phyloP scores from a whole-genome alignment of 1,284 basidiomycete genomes.

The Gymnopus androsaceus region DNA sequence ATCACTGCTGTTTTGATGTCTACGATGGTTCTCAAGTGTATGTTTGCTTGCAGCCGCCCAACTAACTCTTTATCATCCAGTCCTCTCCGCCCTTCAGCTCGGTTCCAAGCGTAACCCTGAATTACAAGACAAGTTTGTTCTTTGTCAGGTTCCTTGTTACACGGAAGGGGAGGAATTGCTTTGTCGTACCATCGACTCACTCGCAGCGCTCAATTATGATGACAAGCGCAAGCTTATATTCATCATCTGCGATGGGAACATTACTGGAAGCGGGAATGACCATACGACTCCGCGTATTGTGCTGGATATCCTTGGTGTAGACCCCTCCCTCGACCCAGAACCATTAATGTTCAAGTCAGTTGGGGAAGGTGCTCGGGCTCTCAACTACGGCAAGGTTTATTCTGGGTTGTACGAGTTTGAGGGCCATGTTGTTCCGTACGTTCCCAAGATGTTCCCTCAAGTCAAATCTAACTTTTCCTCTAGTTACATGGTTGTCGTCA shows the following conservation, averaged over 20 bases:
- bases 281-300: slow-evolving; percentile 89
- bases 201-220: slow-evolving; percentile 91
- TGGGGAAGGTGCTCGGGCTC: slow-evolving; percentile 89
- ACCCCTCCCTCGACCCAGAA: slow-evolving; percentile 91
- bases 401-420: slow-evolving; percentile 95
- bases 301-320: slow-evolving; percentile 92
- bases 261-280: slow-evolving; percentile 96
- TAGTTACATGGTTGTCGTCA: slow-evolving; percentile 93
- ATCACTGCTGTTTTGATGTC: slow-evolving; percentile 80
- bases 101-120: slow-evolving; percentile 83
- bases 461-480: neutral
- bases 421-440: slow-evolving; percentile 89
- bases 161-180: slow-evolving; percentile 97
- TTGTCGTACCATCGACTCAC: slow-evolving; percentile 90
- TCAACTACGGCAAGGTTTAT: slow-evolving; percentile 97
- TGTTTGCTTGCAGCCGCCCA: slow-evolving; percentile 35
- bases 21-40: slow-evolving; percentile 87
- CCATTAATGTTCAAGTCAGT: slow-evolving; percentile 93
- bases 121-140: slow-evolving; percentile 93
- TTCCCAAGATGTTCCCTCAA: slow-evolving; percentile 22
- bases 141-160: slow-evolving; percentile 96
- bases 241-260: slow-evolving; percentile 96
- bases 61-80: slow-evolving; percentile 37
- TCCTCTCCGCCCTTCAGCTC: slow-evolving; percentile 91
- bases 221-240: slow-evolving; percentile 97